phyloP scores from a whole-genome alignment of 345 rosid genomes.

The Bruguiera parviflora region DNA sequence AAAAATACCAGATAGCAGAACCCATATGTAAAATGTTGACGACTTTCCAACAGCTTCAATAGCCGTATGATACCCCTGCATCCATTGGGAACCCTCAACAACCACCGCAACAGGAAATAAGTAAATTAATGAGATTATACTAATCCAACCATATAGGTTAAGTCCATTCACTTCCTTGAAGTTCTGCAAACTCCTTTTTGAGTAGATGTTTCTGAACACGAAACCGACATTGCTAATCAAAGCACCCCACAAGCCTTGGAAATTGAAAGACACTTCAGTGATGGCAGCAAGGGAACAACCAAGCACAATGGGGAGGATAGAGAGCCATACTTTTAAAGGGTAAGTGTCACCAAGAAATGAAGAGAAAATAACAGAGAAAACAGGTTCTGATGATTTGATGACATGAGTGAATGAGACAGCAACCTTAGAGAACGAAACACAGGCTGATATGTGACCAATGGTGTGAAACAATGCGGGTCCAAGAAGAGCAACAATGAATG shows the following conservation, averaged over 20 bases:
- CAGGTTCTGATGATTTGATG: constrained; percentile 94
- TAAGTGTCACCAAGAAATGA: constrained; percentile 84
- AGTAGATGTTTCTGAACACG: constrained; percentile 81
- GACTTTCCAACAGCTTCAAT: constrained; percentile 61
- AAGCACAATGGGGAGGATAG: constrained; percentile 84
- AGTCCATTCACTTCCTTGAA: constrained; percentile 87
- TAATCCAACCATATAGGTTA: constrained; percentile 86
- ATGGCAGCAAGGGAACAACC: constrained; percentile 95
- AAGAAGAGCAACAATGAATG: constrained; percentile 80
- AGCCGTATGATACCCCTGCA: constrained; percentile 76
- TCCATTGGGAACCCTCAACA: constrained; percentile 91
- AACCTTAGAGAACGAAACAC: constrained; percentile 95
- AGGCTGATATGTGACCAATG: constrained; percentile 91
- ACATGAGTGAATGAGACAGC: constrained; percentile 98
- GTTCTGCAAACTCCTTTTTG: constrained; percentile 69
- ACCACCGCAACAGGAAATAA: constrained; percentile 79
- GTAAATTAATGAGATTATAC: constrained; percentile 64
- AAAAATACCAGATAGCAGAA: constrained; percentile 76
- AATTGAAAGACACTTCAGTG: constrained; percentile 90
- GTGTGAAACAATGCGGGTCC: constrained; percentile 97
- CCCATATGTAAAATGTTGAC: constrained; percentile 80
- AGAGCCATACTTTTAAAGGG: constrained; percentile 83
- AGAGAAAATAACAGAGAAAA: constrained; percentile 89
- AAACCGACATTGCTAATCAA: constrained; percentile 94
- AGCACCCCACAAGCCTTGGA: constrained; percentile 82